Base-by-base conservation (phyloP, 2,329 filamentous ascomycete species). In the Sphaerulina vaccinii region DNA sequence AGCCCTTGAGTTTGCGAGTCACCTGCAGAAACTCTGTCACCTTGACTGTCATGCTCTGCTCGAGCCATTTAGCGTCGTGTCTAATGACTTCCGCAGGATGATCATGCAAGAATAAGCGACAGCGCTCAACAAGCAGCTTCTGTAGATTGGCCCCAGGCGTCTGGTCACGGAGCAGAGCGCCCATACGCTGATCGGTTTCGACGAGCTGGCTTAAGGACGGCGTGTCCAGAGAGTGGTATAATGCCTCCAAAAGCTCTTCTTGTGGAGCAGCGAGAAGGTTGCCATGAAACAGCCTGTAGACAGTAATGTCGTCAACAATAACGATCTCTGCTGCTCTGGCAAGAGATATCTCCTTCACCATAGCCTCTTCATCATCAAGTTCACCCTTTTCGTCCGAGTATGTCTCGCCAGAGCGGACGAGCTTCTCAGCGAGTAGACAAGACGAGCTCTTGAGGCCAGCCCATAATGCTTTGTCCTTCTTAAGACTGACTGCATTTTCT, bases 11-110 rank as follows among this genome's bases (percentile, higher is more conserved):
- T n/a, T 85, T 86, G 55, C 88, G 83, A 19, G 86, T 84, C 33
- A 96, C 79, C 4, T 85, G 83, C 46, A 99, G 85, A 1, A 85
- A 86, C 19, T 84, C 84, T 8, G 96, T 91, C 49, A 86, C 81
- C 58, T 87, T 79, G 2, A 99, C 88, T 0, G 75, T 78, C 11
- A 99, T 74, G 59, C 95, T 87, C 65, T 89, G 88, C 63, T 95
- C 90, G 9, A 99, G 76, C 93, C 93, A 99, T 62, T 87, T 88
- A 5, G 84, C 80, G 67, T 97, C 91, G 64, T 93, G 89, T 60
- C 86, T 87, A 65, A 99, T 84, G n/a, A 80, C 78, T 54, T 95
- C 88, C 3, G 81, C 77, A 29, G 84, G 81, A 66, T 92, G 87
- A 63, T 88, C 91, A 65, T 96, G 87, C 22, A 99, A 75, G 69